Conservation (phyloP, 148 eudicot genomes). For the Chenopodium quinoa region DNA sequence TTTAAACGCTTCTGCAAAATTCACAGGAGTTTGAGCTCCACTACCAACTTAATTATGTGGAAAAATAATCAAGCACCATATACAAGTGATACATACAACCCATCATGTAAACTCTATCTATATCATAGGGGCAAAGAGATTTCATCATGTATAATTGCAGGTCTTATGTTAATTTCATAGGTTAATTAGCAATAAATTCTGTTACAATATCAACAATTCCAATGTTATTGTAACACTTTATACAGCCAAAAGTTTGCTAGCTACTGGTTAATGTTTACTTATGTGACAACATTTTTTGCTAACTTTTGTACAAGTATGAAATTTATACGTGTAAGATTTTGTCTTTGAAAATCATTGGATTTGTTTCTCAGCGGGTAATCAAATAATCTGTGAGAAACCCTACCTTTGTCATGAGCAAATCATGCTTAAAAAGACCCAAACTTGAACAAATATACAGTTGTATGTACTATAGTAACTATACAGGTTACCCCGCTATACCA, state of each 20-base stretch:
- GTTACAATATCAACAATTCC: not conserved
- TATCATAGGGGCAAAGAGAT: not conserved
- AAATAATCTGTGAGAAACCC: not conserved
- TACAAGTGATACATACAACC: too few species aligned
- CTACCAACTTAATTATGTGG: not conserved
- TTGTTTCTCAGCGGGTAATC: not conserved
- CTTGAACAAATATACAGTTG: too few species aligned
- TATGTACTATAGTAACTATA: too few species aligned
- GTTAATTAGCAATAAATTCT: not conserved
- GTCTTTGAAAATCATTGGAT: slow-evolving; percentile 13
- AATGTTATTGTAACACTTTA: slow-evolving; percentile 15
- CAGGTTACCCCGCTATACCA: too few species aligned
- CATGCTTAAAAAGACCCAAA: too few species aligned
- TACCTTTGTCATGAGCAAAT: not conserved
- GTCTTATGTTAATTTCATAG: not conserved
- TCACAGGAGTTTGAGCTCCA: not conserved
- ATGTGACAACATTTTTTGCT: not conserved
- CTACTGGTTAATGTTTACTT: slow-evolving; percentile 6
- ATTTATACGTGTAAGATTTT: not conserved
- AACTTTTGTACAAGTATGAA: not conserved
- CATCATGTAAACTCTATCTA: not conserved
- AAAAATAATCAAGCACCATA: not conserved
- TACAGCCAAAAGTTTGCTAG: not conserved
- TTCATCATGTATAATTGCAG: not conserved
- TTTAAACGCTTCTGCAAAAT: not conserved